Conservation (phyloP, 2,329 filamentous ascomycete species). For the Trichoderma asperellum region DNA sequence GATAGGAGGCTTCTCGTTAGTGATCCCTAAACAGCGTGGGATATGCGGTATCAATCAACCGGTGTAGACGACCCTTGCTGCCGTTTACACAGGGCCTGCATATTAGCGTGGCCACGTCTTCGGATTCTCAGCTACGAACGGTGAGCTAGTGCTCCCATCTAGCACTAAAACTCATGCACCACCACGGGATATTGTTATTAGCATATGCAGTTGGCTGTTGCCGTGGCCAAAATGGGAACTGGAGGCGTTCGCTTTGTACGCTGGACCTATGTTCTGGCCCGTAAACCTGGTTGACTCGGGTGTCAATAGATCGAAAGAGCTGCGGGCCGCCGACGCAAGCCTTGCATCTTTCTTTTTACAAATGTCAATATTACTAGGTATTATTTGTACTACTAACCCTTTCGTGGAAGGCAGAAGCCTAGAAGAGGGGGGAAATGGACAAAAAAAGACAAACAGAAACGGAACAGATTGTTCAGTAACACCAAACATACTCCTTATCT, state of each 20-base stretch:
- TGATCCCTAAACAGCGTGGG: neutral
- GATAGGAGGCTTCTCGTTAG: neutral
- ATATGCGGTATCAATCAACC: neutral
- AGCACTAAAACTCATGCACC: neutral
- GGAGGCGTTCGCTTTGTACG: slow-evolving; percentile 1
- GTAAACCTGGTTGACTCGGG: slow-evolving; percentile 13
- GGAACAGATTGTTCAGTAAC: neutral
- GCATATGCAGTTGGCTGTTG: slow-evolving; percentile 3
- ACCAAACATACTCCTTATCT: neutral
- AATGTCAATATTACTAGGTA: neutral
- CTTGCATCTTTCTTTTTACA: neutral
- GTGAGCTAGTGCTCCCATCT: neutral
- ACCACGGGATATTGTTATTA: neutral
- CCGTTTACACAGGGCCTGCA: slow-evolving; percentile 2
- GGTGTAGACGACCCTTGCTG: slow-evolving; percentile 9
- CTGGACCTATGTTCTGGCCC: slow-evolving; percentile 4
- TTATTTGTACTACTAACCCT: neutral
- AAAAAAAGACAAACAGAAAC: neutral
- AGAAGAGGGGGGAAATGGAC: neutral
- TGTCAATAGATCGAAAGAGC: slow-evolving; percentile 13
- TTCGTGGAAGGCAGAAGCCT: neutral
- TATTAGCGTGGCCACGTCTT: slow-evolving; percentile 21
- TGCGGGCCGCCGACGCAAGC: slow-evolving; percentile 6
- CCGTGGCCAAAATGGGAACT: slow-evolving; percentile 5
- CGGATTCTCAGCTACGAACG: neutral